These are phyloP conservation scores for Colletotrichum sp. DNA, from an alignment of 2,329 filamentous ascomycete species.

Conservation along the genomic window DNA sequence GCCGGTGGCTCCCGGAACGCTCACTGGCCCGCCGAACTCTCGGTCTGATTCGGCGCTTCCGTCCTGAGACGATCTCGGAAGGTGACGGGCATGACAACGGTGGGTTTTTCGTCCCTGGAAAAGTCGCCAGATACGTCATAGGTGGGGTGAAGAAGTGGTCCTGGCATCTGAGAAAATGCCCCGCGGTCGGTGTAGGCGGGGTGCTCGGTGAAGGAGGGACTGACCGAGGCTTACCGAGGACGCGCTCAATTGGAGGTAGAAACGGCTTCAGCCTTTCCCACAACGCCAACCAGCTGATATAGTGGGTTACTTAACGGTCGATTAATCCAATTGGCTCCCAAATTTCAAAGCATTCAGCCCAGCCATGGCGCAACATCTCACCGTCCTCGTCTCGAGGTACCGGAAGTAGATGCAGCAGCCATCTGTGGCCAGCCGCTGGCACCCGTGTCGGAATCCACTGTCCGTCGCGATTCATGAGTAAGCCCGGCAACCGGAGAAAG, in stretches of 20 bases:
- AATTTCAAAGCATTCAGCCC: not conserved
- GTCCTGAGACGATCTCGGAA: not conserved
- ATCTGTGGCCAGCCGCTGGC: not conserved
- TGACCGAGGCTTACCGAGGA: not conserved
- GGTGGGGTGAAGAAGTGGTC: constrained; percentile 13
- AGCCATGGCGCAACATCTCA: not conserved
- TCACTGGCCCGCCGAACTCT: not conserved
- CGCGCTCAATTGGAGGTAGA: not conserved
- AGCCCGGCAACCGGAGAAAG: constrained; percentile 1
- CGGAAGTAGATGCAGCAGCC: not conserved
- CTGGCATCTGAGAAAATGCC: not conserved
- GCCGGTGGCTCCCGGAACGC: not conserved
- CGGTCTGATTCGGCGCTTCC: constrained; percentile 6
- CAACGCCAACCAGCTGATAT: not conserved
- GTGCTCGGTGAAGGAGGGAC: not conserved
- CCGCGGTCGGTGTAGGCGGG: constrained; percentile 2
- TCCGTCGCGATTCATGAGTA: constrained; percentile 12
- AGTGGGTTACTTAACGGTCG: not conserved
- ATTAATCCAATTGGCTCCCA: not conserved
- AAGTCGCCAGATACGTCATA: constrained; percentile 6
- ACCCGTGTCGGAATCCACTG: not conserved
- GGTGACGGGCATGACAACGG: not conserved
- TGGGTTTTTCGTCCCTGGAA: not conserved
- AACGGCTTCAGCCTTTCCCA: not conserved
- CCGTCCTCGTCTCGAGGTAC: not conserved